Percentiles rank a stretch among this genome's conserved stretches.
Evolutionary conservation across 2,329 filamentous ascomycete species (phyloP).

Genomic region (Aspergillus cejpii): DNA sequence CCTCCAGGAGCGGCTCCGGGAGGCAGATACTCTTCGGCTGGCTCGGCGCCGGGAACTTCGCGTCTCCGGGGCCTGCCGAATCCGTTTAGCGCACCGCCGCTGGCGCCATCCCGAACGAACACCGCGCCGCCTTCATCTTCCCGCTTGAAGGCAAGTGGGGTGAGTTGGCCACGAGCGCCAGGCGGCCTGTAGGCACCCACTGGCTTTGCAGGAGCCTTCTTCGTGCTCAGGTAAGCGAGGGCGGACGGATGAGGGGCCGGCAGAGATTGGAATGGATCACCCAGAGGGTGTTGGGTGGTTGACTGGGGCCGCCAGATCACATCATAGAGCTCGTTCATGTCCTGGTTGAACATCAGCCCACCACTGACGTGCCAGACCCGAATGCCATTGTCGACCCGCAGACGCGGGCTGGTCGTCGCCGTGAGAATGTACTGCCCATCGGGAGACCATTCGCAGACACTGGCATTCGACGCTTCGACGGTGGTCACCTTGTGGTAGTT

Average conservation of each 20-base stretch:
- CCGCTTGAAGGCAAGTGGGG: slow-evolving; percentile 90
- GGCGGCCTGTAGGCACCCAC: slow-evolving; percentile 95
- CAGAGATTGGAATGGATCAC: slow-evolving; percentile 65
- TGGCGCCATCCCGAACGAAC: slow-evolving; percentile 73
- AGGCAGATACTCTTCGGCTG: slow-evolving; percentile 55
- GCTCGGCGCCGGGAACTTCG: slow-evolving; percentile 80
- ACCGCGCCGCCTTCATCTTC: slow-evolving; percentile 94
- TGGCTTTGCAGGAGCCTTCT: slow-evolving; percentile 93
- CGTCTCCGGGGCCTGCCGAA: slow-evolving; percentile 69
- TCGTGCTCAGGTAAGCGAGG: slow-evolving; percentile 69
- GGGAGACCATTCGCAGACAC: slow-evolving; percentile 94
- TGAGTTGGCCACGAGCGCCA: slow-evolving; percentile 79
- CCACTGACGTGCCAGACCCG: slow-evolving; percentile 92
- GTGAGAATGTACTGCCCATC: slow-evolving; percentile 94
- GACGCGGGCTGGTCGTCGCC: slow-evolving; percentile 89
- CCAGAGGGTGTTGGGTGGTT: slow-evolving; percentile 53
- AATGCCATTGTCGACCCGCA: slow-evolving; percentile 93
- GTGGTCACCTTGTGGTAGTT: slow-evolving; percentile 88
- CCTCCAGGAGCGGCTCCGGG: slow-evolving; percentile 64
- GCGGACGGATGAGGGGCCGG: slow-evolving; percentile 79
- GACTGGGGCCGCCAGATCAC: slow-evolving; percentile 78
- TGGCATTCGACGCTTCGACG: slow-evolving; percentile 91
- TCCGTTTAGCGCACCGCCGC: slow-evolving; percentile 58
- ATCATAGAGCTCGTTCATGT: slow-evolving; percentile 90
- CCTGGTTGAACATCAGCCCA: slow-evolving; percentile 86